Base-by-base conservation (phyloP, 2,329 filamentous ascomycete species). In the Teratosphaeria pseudoeucalypti region DNA sequence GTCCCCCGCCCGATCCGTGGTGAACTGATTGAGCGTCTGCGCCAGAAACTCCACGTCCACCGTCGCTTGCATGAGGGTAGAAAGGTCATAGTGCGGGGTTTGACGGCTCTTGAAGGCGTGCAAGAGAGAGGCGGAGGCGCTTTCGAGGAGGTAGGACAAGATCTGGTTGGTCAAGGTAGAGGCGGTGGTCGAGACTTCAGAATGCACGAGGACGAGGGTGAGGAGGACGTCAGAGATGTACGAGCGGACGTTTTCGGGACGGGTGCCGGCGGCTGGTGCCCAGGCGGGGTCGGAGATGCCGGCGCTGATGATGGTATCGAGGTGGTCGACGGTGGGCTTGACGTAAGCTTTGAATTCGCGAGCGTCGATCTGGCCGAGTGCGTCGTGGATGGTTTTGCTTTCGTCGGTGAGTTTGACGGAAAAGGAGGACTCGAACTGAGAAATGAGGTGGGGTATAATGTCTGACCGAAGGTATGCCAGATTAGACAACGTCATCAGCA, bases 21-120 rank as follows among this genome's bases (percentile, higher is more conserved):
- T 94, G 74, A 95, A 99, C 66, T 92, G 87, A 62, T 84, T 89
- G 37, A 99, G 81, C 5, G 92, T 96, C 77, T 99, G 94, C 0
- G 92, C 90, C 60, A 97, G 86, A 71, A 99, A 97, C 74, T 99
- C 94, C 1, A 96, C 92, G 70, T 99, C 94, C 1, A 99, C 83
- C 0, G 94, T 99, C 1, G 95, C 95, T 75, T 99, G 95, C 86
- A 97, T 95, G 56, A 99, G 82, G 6, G 89, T 87, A 5, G 87
- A 80, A 0, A 99, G 84, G 1, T 85, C 82, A 75, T 94, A 97
- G 6, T 87, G 64, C 19, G 61, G 52, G 14, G 55, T 7, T 3
- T 56, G 32, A 0, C 76, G 85, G 39, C 79, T 72, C 72, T 82
- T 79, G 79, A 97, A 96, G 0, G 90, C 86, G 32, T 87, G 82